A percentile compares a stretch with the other conserved stretches of the same genome.
Evolutionary conservation across 2,329 filamentous ascomycete genomes (phyloP).

Genomic region (Aspergillus sp.): DNA sequence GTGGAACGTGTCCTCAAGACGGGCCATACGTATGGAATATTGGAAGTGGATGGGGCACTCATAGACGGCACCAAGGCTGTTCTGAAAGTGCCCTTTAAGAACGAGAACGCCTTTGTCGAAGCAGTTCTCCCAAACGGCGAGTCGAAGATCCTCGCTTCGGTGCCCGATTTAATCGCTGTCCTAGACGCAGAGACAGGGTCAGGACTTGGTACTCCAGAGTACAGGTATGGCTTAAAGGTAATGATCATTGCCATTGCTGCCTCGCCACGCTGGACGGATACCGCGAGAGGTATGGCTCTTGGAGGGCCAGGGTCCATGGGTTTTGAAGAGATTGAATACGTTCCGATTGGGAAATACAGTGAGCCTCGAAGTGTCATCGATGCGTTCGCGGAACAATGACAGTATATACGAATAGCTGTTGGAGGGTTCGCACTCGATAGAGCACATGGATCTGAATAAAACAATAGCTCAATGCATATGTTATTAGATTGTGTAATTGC

Average conservation of each 20-base stretch:
- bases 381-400: conserved; percentile 16
- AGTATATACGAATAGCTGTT: not conserved
- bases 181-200: conserved; percentile 62
- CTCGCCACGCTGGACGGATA: conserved; percentile 55
- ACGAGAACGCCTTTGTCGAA: conserved; percentile 33
- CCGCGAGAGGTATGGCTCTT: conserved; percentile 42
- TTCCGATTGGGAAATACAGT: conserved; percentile 26
- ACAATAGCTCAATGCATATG: not conserved
- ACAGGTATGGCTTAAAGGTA: conserved; percentile 58
- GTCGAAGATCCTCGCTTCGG: conserved; percentile 53
- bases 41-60: conserved; percentile 42
- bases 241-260: conserved; percentile 56
- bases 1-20: conserved; percentile 26
- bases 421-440: not conserved
- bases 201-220: conserved; percentile 62
- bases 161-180: conserved; percentile 62
- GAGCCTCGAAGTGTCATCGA: conserved; percentile 32
- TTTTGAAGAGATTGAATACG: conserved; percentile 26
- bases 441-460: not conserved
- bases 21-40: conserved; percentile 42
- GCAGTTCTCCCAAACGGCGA: conserved; percentile 17
- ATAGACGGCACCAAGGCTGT: conserved; percentile 18
- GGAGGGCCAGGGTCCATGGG: conserved; percentile 42
- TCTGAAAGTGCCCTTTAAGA: conserved; percentile 32
- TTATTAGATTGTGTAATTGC: not conserved